These are phyloP conservation scores for Helenozyma baotianmanensis DNA, from an alignment of 805 yeast species.

Conservation along the genomic window DNA sequence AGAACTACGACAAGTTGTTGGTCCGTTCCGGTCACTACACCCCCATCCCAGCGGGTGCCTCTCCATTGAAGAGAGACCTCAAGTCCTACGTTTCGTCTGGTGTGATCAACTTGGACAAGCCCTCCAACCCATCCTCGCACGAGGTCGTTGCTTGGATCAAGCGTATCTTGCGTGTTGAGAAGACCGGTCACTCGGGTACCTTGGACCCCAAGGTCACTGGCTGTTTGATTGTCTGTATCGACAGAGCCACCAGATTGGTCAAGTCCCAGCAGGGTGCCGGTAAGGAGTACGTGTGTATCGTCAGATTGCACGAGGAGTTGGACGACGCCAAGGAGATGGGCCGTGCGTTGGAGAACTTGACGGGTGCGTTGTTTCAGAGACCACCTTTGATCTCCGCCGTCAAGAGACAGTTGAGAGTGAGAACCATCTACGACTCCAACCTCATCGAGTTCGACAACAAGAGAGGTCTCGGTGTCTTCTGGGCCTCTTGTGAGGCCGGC, in stretches of 20 bases:
- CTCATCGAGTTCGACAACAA: constrained; percentile 95
- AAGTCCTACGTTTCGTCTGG: constrained; percentile 89
- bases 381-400: constrained; percentile 99
- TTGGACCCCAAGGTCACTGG: constrained; percentile 99
- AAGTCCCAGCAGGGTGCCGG: constrained; percentile 99
- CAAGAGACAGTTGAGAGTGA: constrained; percentile 96
- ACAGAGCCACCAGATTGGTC: constrained; percentile 95
- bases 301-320: constrained; percentile 89
- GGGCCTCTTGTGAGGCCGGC: constrained; percentile 99
- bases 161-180: constrained; percentile 90
- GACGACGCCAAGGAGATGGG: constrained; percentile 87
- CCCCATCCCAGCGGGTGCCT: constrained; percentile 92
- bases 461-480: constrained; percentile 94
- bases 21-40: constrained; percentile 97
- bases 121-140: constrained; percentile 97
- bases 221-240: constrained; percentile 96
- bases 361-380: constrained; percentile 98
- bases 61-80: constrained; percentile 92
- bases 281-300: constrained; percentile 98
- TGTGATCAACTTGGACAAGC: constrained; percentile 95
- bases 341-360: constrained; percentile 84
- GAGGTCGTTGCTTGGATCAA: constrained; percentile 99
- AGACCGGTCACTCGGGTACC: constrained; percentile 99
- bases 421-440: constrained; percentile 95
- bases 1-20: constrained; percentile 87